Evolutionary conservation across 306 rosid species (phyloP).

Genomic region (Canavalia gladiata): DNA sequence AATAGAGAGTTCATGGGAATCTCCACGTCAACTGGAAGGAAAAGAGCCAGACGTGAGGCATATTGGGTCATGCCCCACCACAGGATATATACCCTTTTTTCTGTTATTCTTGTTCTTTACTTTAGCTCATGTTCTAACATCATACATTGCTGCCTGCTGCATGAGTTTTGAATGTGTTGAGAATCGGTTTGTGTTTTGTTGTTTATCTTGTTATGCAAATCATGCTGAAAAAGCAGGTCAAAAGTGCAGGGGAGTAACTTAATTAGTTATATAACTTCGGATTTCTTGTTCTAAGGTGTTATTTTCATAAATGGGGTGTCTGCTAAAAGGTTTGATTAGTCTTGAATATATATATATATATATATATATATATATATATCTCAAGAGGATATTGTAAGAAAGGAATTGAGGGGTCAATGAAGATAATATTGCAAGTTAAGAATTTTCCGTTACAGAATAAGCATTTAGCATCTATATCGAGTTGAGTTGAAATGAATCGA

Average conservation of each 20-base stretch:
- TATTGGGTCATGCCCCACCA: constrained; percentile 55
- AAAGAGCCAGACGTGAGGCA: constrained; percentile 59
- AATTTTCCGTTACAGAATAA: constrained; percentile 25
- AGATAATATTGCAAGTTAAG: constrained; percentile 29
- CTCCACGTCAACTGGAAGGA: constrained; percentile 58
- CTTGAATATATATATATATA: neutral
- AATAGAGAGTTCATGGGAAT: constrained; percentile 58
- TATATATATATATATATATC: no score
- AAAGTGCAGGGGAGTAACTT: constrained; percentile 2
- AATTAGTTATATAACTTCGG: neutral
- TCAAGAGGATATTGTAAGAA: neutral
- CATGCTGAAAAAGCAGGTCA: neutral
- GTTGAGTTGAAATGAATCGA: constrained; percentile 24
- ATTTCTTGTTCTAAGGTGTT: neutral
- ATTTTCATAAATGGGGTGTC: neutral
- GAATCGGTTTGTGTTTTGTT: neutral
- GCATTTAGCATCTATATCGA: constrained; percentile 36
- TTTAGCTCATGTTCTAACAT: constrained; percentile 37
- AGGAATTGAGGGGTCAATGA: neutral
- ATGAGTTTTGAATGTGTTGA: neutral
- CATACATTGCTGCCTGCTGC: neutral
- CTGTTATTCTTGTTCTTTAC: neutral
- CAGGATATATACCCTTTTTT: constrained; percentile 56
- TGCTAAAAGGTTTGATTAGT: neutral
- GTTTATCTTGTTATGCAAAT: constrained; percentile 1